A percentile compares a stretch with the other conserved stretches of the same genome.
phyloP scores from a whole-genome alignment of 495 filamentous ascomycete species.

The Penicillium manginii region DNA sequence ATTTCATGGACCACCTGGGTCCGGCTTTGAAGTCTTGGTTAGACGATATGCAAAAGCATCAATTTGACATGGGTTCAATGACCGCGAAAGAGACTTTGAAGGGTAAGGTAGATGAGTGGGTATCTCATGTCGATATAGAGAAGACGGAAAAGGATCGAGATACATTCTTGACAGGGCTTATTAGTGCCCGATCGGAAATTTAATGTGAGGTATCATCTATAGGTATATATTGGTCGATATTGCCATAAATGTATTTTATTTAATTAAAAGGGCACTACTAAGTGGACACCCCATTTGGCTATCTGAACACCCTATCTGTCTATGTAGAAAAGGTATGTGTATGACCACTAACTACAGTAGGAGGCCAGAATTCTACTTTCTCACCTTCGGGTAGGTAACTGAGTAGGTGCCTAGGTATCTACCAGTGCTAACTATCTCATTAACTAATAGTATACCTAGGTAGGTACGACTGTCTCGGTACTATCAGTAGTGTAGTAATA shows the following conservation, averaged over 20 bases:
- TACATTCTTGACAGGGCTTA: conserved; percentile 1
- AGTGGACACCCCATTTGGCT: no score
- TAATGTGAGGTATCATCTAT: background rate
- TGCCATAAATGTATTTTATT: background rate
- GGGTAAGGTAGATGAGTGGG: background rate
- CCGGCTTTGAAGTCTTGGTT: conserved; percentile 20
- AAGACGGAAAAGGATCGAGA: conserved; percentile 8
- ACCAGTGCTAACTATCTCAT: no score
- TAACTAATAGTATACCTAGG: no score
- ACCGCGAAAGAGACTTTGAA: background rate
- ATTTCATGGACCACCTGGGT: conserved; percentile 21
- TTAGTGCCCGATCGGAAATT: background rate
- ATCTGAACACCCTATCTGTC: no score
- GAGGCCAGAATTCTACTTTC: no score
- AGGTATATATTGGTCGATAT: background rate
- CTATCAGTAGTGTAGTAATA: no score
- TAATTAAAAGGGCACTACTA: no score
- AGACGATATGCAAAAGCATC: conserved; percentile 20
- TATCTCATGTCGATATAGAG: conserved; percentile 8
- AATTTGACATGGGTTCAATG: conserved; percentile 7
- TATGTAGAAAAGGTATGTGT: no score
- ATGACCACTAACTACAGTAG: no score
- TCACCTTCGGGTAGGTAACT: no score
- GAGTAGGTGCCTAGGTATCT: no score
- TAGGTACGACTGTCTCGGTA: no score